These are phyloP conservation scores for Rosellinia necatrix DNA, from an alignment of 2,329 filamentous ascomycete species.

Conservation along the genomic window DNA sequence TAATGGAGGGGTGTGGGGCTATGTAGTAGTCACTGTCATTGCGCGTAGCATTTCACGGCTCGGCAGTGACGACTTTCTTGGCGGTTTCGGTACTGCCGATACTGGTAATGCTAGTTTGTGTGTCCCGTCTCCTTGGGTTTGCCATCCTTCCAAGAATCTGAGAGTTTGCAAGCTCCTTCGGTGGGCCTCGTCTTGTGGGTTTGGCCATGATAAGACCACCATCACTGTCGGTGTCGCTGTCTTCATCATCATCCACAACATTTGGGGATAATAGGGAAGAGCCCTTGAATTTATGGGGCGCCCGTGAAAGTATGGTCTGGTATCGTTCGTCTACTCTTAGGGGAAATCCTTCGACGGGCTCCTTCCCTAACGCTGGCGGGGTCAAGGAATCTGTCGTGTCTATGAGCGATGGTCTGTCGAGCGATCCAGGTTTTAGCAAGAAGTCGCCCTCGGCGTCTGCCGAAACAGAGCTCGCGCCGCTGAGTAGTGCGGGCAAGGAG, in stretches of 20 bases:
- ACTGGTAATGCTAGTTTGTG: slow-evolving; percentile 63
- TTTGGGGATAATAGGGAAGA: slow-evolving; percentile 31
- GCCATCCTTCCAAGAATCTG: slow-evolving; percentile 41
- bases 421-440: slow-evolving; percentile 53
- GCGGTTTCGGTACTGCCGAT: slow-evolving; percentile 67
- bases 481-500: slow-evolving; percentile 66
- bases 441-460: slow-evolving; percentile 67
- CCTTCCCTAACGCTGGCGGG: slow-evolving; percentile 56
- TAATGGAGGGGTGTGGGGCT: not conserved
- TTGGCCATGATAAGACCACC: slow-evolving; percentile 60
- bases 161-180: slow-evolving; percentile 36
- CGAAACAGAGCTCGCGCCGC: slow-evolving; percentile 67
- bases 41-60: slow-evolving; percentile 33
- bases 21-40: not conserved
- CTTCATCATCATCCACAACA: slow-evolving; percentile 49
- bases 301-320: slow-evolving; percentile 34
- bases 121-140: slow-evolving; percentile 57
- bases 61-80: slow-evolving; percentile 56
- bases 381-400: slow-evolving; percentile 60
- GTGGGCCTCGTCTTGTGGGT: slow-evolving; percentile 50
- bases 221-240: slow-evolving; percentile 60
- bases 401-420: slow-evolving; percentile 51
- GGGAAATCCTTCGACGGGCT: slow-evolving; percentile 52
- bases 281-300: slow-evolving; percentile 26
- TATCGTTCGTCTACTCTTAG: slow-evolving; percentile 44